These are phyloP conservation scores for Paracoccidioides brasiliensis DNA, from an alignment of 2,329 filamentous ascomycete genomes.

Conservation along the genomic window DNA sequence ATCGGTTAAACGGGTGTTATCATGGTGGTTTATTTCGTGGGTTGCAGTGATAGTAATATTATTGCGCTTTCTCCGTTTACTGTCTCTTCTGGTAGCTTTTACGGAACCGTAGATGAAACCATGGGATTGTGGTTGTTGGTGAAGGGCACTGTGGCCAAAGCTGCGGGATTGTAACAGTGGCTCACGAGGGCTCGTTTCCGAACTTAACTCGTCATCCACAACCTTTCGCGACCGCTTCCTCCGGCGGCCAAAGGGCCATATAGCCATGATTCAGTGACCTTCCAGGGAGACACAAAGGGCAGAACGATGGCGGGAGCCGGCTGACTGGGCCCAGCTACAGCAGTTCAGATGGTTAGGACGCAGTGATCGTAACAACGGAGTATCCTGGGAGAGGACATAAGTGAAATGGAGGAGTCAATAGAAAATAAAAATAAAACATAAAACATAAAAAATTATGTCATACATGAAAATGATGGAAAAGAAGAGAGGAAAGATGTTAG, in stretches of 20 bases:
- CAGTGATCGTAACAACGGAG: not conserved
- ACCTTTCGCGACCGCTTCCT: conserved; percentile 52
- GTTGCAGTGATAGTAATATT: conserved; percentile 3
- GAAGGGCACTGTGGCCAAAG: conserved; percentile 14
- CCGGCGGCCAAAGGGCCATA: conserved; percentile 73
- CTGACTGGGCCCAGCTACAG: conserved; percentile 13
- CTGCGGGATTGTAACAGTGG: conserved; percentile 18
- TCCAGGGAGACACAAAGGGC: conserved; percentile 14
- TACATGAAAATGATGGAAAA: no score
- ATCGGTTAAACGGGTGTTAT: conserved; percentile 7
- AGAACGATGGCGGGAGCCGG: conserved; percentile 12
- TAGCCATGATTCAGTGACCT: conserved; percentile 45
- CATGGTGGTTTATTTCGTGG: conserved; percentile 6
- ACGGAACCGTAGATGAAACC: conserved; percentile 1
- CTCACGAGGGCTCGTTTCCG: conserved; percentile 10
- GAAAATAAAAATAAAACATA: no score
- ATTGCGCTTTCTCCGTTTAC: conserved; percentile 21
- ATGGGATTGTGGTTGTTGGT: conserved; percentile 8
- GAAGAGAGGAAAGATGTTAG: no score
- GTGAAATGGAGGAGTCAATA: not conserved
- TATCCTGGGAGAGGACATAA: not conserved
- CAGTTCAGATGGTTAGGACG: conserved; percentile 3
- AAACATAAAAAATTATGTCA: no score
- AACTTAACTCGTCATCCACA: conserved; percentile 38
- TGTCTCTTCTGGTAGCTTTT: conserved; percentile 18